These are phyloP conservation scores for Cucumis sativus DNA, from an alignment of 306 rosid species.

Conservation along the genomic window Cucumber_9930_V3 NC_026660.2:6243501-6244000, in stretches of 20 bases:
- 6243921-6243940: not conserved
- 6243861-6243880: not conserved
- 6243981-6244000: not conserved
- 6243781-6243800: not conserved
- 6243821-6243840: not conserved
- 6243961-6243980: not conserved
- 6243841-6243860: not conserved
- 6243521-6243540: not conserved
- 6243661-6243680: not conserved
- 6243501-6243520: not conserved
- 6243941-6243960: not conserved
- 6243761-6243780: slow-evolving; percentile 1
- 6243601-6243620: not conserved
- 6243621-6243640: not conserved
- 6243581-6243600: not conserved
- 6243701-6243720: not conserved
- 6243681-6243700: slow-evolving; percentile 1
- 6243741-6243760: not conserved
- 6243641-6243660: not conserved
- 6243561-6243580: not conserved
- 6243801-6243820: not conserved
- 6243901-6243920: not conserved
- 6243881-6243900: not conserved
- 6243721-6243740: not conserved
- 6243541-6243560: not conserved